Percentiles rank a stretch among this genome's conserved stretches.
phyloP scores from a whole-genome alignment of 1,139 yeast genomes.

The Pneumocystis canis region DNA sequence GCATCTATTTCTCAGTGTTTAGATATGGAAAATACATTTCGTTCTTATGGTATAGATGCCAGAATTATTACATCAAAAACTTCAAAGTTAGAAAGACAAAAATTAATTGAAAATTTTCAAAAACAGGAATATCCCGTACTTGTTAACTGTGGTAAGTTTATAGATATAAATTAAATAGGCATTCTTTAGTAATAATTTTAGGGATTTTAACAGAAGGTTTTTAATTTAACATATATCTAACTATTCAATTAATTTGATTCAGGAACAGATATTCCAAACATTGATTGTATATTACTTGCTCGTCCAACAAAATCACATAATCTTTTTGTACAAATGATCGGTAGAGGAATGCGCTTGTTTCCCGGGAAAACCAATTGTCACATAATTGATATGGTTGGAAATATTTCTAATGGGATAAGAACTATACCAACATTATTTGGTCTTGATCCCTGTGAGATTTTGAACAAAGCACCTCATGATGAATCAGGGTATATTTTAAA shows the following conservation, averaged over 20 bases:
- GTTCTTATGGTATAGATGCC: conserved; percentile 49
- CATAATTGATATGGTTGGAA: conserved; percentile 62
- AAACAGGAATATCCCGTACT: conserved; percentile 53
- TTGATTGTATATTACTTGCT: conserved; percentile 65
- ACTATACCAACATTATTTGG: conserved; percentile 50
- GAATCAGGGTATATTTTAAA: conserved; percentile 7
- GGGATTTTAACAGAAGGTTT: conserved; percentile 62
- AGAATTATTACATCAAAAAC: conserved; percentile 63
- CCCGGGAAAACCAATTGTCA: conserved; percentile 52
- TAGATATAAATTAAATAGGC: neutral
- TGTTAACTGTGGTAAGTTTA: conserved; percentile 51
- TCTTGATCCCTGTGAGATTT: conserved; percentile 25
- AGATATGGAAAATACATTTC: conserved; percentile 41
- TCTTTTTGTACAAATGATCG: conserved; percentile 73
- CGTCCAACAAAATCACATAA: conserved; percentile 70
- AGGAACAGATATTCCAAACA: conserved; percentile 79
- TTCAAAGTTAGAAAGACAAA: conserved; percentile 35
- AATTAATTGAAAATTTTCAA: conserved; percentile 44
- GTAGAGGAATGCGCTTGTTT: conserved; percentile 65
- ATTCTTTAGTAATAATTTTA: neutral
- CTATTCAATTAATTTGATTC: neutral
- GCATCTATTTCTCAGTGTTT: conserved; percentile 57
- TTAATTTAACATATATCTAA: neutral
- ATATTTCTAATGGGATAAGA: conserved; percentile 42
- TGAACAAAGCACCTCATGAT: conserved; percentile 7